phyloP scores from a whole-genome alignment of 106 monocot genomes.

The Posidonia australis region DNA sequence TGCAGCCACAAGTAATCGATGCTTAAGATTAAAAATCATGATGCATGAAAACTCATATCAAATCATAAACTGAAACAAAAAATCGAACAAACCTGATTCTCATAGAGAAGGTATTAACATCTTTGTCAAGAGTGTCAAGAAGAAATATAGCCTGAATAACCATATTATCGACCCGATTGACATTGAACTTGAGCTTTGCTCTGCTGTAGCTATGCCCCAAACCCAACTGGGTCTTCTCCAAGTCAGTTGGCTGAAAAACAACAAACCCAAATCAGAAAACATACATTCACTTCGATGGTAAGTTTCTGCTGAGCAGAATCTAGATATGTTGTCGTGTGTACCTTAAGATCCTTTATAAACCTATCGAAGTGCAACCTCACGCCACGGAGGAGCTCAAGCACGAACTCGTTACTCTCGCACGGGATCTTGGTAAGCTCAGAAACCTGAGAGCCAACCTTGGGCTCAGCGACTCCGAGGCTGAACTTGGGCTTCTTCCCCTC shows the following conservation, averaged over 20 bases:
- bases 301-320: too few species aligned
- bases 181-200: constrained; percentile 96
- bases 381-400: constrained; percentile 75
- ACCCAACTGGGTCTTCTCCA: constrained; percentile 79
- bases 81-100: constrained; percentile 94
- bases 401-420: constrained; percentile 79
- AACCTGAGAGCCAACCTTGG: constrained; percentile 81
- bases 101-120: constrained; percentile 93
- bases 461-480: constrained; percentile 76
- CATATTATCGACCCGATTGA: constrained; percentile 99
- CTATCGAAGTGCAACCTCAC: constrained; percentile 72
- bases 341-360: constrained; percentile 82
- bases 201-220: constrained; percentile 89
- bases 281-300: too few species aligned
- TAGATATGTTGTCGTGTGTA: too few species aligned
- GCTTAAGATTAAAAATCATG: too few species aligned
- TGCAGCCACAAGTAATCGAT: too few species aligned
- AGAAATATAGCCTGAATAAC: constrained; percentile 96
- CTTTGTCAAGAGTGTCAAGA: constrained; percentile 87
- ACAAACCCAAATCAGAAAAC: too few species aligned
- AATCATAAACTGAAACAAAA: too few species aligned
- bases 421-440: constrained; percentile 69
- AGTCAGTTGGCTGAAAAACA: constrained; percentile 82
- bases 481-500: constrained; percentile 71
- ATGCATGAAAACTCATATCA: too few species aligned